A percentile compares a stretch with the other conserved stretches of the same genome.
phyloP scores from a whole-genome alignment of 208 protist species.

The Dictyostelium gargantuum region DNA sequence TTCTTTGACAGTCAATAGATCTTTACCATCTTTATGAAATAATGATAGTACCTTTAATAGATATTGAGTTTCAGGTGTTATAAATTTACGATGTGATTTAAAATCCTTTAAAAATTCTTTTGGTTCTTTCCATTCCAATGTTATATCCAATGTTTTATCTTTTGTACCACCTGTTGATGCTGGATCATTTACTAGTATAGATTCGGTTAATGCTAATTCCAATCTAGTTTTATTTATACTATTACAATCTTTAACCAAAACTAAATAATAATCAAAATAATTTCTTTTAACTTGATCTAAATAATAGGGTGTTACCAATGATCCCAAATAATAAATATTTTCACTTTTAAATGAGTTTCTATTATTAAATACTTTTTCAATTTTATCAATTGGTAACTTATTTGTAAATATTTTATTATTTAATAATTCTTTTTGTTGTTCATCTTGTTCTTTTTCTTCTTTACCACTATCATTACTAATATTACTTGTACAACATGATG shows the following conservation, averaged over 20 bases:
- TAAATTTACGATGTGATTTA: not conserved
- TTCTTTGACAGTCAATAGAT: not conserved
- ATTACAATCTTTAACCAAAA: not conserved
- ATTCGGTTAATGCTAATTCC: not conserved
- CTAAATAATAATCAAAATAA: constrained; percentile 1
- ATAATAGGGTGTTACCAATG: constrained; percentile 11
- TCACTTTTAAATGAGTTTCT: not conserved
- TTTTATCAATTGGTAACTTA: not conserved
- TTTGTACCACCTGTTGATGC: not conserved
- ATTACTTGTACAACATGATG: not conserved
- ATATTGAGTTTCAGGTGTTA: not conserved
- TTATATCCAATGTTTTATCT: not conserved
- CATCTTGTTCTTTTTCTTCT: not conserved
- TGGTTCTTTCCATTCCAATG: not conserved
- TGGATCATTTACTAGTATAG: not conserved
- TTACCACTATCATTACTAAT: not conserved
- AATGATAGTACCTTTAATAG: not conserved
- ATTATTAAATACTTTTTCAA: not conserved
- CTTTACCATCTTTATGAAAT: not conserved
- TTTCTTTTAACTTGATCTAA: not conserved
- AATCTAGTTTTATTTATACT: not conserved
- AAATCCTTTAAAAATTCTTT: not conserved
- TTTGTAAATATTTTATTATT: not conserved
- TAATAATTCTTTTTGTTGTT: not conserved
- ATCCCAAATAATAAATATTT: not conserved